These are phyloP conservation scores for Botryobasidium botryosum DNA, from an alignment of 768 basidiomycete genomes.

Conservation along the genomic window DNA sequence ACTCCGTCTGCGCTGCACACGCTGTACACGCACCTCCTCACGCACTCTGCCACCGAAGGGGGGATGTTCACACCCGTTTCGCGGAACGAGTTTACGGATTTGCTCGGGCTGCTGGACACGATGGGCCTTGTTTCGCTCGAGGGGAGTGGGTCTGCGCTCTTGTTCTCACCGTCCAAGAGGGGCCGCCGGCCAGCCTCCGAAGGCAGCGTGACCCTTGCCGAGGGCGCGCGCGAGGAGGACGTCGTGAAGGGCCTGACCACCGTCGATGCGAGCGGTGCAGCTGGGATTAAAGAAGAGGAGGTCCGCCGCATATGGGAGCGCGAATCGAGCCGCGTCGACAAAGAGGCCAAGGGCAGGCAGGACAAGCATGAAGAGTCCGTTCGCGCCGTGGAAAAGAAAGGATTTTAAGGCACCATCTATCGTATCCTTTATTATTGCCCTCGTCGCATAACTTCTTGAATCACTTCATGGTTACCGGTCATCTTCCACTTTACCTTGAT, in stretches of 20 bases:
- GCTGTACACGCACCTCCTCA: slow-evolving; percentile 5
- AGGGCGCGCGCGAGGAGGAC: slow-evolving; percentile 7
- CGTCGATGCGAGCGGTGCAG: neutral
- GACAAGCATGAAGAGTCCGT: neutral
- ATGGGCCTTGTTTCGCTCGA: slow-evolving; percentile 8
- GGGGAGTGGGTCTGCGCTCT: neutral
- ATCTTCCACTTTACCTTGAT: neutral
- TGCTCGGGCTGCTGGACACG: slow-evolving; percentile 11
- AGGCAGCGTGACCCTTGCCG: slow-evolving; percentile 2
- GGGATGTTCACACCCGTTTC: slow-evolving; percentile 9
- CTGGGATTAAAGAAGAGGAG: slow-evolving; percentile 6
- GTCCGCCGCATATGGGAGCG: slow-evolving; percentile 6
- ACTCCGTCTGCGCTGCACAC: slow-evolving; percentile 4
- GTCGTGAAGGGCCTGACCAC: slow-evolving; percentile 7
- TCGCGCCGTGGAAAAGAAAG: neutral
- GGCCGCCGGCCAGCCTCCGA: neutral
- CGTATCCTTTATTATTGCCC: too few relatives aligned
- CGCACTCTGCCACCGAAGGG: neutral
- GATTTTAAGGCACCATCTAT: slow-evolving; percentile 1
- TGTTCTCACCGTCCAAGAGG: neutral
- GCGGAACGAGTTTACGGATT: slow-evolving; percentile 11
- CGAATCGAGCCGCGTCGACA: slow-evolving; percentile 3
- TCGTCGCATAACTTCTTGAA: too few relatives aligned
- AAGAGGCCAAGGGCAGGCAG: slow-evolving; percentile 7
- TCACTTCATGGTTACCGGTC: neutral